Evolutionary conservation across 2,329 filamentous ascomycete species (phyloP).

Genomic region (Colletotrichum tamarilloi): DNA sequence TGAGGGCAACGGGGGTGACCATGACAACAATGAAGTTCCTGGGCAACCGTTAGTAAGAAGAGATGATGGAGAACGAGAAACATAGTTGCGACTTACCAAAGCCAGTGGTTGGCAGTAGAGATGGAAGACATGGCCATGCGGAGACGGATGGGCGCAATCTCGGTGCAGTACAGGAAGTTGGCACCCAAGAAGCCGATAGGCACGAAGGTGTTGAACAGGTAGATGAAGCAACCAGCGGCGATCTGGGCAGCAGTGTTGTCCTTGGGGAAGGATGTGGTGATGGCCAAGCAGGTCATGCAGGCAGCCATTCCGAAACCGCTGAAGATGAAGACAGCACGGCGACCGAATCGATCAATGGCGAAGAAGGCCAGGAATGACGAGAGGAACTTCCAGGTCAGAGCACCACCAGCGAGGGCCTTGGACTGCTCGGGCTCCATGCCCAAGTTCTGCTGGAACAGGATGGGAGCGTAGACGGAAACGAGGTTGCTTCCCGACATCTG

Average conservation of each 20-base stretch:
- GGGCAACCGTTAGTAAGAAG: not conserved
- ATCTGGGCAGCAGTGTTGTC: conserved; percentile 59
- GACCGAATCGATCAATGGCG: conserved; percentile 62
- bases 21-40: conserved; percentile 57
- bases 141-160: conserved; percentile 63
- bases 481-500: conserved; percentile 44
- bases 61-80: not conserved
- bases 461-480: conserved; percentile 52
- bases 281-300: conserved; percentile 65
- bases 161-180: conserved; percentile 70
- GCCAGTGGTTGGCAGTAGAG: conserved; percentile 65
- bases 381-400: conserved; percentile 67
- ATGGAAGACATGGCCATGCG: conserved; percentile 67
- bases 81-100: conserved; percentile 43
- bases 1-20: conserved; percentile 58
- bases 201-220: conserved; percentile 70
- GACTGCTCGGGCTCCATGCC: conserved; percentile 49
- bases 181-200: conserved; percentile 69
- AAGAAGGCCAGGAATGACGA: conserved; percentile 61
- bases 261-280: conserved; percentile 60
- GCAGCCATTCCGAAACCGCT: conserved; percentile 62
- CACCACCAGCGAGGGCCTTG: conserved; percentile 57
- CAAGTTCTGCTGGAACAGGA: conserved; percentile 54
- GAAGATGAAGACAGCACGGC: conserved; percentile 62
- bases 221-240: conserved; percentile 66